Evolutionary conservation across 495 filamentous ascomycete genomes (phyloP), one percentile per base, ranked within the genome.

Genomic region (Aspergillus conjunctus): DNA sequence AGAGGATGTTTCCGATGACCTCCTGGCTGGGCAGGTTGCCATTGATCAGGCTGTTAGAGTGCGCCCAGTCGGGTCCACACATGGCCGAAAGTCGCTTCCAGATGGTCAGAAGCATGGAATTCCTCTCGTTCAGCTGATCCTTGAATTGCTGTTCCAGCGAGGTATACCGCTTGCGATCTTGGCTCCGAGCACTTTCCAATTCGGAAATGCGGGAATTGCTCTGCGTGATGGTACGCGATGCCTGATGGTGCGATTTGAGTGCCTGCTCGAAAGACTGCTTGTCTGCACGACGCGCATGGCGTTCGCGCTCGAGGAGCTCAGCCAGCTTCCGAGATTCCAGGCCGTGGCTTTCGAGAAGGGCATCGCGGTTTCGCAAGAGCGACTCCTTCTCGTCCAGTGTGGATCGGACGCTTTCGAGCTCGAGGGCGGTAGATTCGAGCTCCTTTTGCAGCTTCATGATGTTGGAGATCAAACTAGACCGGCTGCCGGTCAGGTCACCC

Each of bases 281-380:
- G 61, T 94, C 91, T 54, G 89, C 87, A 41, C 89, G 86, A 58
- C 94, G 91, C 51, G 85, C 86, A 64, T 90, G 85, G 33, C 92
- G 87, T 74, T 98, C 94, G 55, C 93, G 93, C 31, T 98, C 94
- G 31, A 98, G 86, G 48, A 97, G 79, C 54, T 98, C 93, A 7
- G 86, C 85, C 30, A 98, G 77, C 67, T 92, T 92, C 52, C 89
- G 84, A 32, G 85, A 88, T 69, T 98, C 94, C 44, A 97, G 86
- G 0, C 87, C 91, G 66, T 93, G 87, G 51, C 85, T 90, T 74
- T 98, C 94, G 15, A 98, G 84, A n/a, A 97, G 81, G 30, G 84
- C 81, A 64, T 98, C 93, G n/a, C 94, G 91, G 66, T 94, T 91
- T 55, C 90, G 91, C 64, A 98, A 86, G 57, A 95, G 79, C 30